Evolutionary conservation across 1,284 basidiomycete genomes (phyloP).

Genomic region (Ustilago bromivora): DNA sequence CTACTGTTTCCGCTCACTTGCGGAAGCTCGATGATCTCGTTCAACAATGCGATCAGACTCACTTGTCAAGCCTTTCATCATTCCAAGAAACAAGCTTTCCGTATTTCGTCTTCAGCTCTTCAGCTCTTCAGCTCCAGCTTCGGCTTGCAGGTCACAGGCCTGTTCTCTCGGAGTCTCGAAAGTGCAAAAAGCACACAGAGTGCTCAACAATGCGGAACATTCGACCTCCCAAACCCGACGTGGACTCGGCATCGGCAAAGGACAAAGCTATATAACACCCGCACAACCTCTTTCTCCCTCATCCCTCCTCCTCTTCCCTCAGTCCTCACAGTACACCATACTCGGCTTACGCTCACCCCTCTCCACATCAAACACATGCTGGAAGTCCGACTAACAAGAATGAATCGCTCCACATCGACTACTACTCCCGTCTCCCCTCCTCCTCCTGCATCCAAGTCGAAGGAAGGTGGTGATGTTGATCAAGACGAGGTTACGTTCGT

Average conservation of each 20-base stretch:
- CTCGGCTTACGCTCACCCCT: neutral
- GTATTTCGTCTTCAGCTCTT: neutral
- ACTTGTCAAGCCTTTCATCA: neutral
- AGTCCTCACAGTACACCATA: neutral
- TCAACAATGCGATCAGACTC: neutral
- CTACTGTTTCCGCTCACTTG: neutral
- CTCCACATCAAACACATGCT: neutral
- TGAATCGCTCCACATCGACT: neutral
- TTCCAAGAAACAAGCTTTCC: neutral
- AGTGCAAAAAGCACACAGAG: neutral
- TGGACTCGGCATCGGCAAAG: neutral
- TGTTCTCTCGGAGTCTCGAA: neutral
- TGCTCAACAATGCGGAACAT: neutral
- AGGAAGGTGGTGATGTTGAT: constrained; percentile 12
- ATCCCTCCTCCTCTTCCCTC: too few relatives aligned
- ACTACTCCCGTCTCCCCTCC: constrained; percentile 13
- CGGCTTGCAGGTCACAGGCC: neutral
- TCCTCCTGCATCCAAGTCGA: too few relatives aligned
- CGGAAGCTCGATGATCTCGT: neutral
- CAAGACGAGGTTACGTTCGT: constrained; percentile 16
- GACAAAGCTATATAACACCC: constrained; percentile 13
- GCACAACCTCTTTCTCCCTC: constrained; percentile 2
- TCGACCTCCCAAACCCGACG: neutral
- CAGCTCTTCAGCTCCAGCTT: neutral
- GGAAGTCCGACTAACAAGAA: neutral